Percentiles rank a stretch among this genome's conserved stretches.
Conservation (phyloP, 2,329 filamentous ascomycete genomes). For the Blastomyces silverae region DNA sequence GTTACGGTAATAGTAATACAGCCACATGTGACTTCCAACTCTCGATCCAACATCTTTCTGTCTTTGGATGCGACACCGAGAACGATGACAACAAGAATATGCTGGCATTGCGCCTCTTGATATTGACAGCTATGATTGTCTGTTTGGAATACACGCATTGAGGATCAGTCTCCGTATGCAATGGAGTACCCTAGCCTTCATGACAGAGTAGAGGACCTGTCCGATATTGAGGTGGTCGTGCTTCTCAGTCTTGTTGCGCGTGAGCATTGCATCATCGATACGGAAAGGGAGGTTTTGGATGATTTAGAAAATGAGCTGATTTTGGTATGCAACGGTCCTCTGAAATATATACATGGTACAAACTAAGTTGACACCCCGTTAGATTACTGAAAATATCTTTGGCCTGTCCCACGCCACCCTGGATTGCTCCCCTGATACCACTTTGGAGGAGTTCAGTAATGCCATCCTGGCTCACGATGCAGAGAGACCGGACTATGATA, state of each 20-base stretch:
- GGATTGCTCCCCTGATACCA: conserved; percentile 64
- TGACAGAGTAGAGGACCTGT: conserved; percentile 66
- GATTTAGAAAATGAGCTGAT: conserved; percentile 67
- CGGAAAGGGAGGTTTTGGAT: conserved; percentile 55
- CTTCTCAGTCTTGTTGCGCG: conserved; percentile 72
- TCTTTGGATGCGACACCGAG: background rate
- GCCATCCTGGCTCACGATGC: conserved; percentile 52
- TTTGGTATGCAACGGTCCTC: conserved; percentile 47
- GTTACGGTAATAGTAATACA: background rate
- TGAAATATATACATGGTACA: conserved; percentile 3
- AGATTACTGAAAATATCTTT: conserved; percentile 66
- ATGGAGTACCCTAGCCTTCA: conserved; percentile 60
- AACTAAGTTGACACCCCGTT: conserved; percentile 17
- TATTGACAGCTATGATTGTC: background rate
- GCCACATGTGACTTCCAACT: background rate
- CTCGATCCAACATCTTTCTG: too few species aligned
- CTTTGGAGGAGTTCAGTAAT: conserved; percentile 71
- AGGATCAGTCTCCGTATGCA: conserved; percentile 22
- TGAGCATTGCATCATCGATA: conserved; percentile 85
- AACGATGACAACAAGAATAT: background rate
- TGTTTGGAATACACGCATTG: background rate
- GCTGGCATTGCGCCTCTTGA: background rate
- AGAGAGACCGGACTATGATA: conserved; percentile 20
- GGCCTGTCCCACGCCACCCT: conserved; percentile 63
- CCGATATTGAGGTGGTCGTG: conserved; percentile 79